phyloP scores from a whole-genome alignment of 2,329 filamentous ascomycete species.

The Ascochyta clinopodiicola region DNA sequence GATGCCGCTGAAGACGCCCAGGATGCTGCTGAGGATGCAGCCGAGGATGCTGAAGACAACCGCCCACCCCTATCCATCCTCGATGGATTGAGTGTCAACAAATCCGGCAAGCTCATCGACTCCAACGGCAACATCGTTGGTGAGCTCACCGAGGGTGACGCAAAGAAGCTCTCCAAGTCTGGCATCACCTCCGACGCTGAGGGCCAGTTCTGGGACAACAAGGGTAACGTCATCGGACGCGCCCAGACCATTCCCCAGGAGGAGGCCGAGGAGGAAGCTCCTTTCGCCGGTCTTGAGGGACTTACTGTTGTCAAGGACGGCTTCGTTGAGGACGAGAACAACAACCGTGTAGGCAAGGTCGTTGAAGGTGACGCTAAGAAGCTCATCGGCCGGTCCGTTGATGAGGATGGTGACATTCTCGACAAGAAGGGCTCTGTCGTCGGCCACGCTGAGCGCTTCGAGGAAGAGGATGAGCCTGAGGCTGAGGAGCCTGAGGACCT shows the following conservation, averaged over 20 bases:
- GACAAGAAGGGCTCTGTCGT: slow-evolving; percentile 62
- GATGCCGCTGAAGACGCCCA: slow-evolving; percentile 44
- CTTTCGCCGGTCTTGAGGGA: slow-evolving; percentile 59
- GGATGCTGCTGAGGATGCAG: slow-evolving; percentile 42
- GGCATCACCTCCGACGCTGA: slow-evolving; percentile 54
- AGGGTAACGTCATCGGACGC: slow-evolving; percentile 59
- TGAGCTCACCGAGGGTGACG: slow-evolving; percentile 58
- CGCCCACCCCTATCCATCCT: slow-evolving; percentile 58
- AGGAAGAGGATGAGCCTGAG: slow-evolving; percentile 66
- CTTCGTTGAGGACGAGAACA: slow-evolving; percentile 58
- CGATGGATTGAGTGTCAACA: slow-evolving; percentile 58
- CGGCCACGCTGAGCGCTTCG: slow-evolving; percentile 60
- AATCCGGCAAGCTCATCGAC: slow-evolving; percentile 59
- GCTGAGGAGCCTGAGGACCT: slow-evolving; percentile 51
- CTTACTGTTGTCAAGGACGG: slow-evolving; percentile 58
- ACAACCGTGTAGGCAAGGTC: slow-evolving; percentile 57
- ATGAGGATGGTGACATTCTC: slow-evolving; percentile 61
- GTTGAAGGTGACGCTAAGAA: slow-evolving; percentile 60
- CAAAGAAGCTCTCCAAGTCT: slow-evolving; percentile 60
- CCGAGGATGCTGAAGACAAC: slow-evolving; percentile 42
- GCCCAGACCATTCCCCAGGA: slow-evolving; percentile 56
- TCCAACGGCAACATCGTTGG: slow-evolving; percentile 55
- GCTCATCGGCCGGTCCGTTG: slow-evolving; percentile 57
- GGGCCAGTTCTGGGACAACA: slow-evolving; percentile 62
- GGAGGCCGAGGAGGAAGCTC: slow-evolving; percentile 56